Conservation (phyloP, 2,329 filamentous ascomycete genomes). For the Colletotrichum endophyticum region DNA sequence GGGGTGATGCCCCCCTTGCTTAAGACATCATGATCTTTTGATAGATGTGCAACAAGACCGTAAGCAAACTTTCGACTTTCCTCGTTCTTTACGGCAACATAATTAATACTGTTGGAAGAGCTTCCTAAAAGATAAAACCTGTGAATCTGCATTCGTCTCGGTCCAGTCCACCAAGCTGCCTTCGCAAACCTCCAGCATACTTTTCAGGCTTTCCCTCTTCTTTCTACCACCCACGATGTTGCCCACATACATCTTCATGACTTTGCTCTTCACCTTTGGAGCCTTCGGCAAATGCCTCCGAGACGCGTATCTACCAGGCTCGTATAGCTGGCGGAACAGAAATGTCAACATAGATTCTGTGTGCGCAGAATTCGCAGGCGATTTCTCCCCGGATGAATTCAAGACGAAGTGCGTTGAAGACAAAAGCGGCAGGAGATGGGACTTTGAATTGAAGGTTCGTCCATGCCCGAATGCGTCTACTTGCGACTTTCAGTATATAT, state of each 20-base stretch:
- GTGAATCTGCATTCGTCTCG: rapidly evolving
- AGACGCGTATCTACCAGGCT: neutral
- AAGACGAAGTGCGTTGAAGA: neutral
- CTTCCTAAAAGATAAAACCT: rapidly evolving
- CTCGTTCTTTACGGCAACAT: rapidly evolving
- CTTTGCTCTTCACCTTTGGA: neutral
- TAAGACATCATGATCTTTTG: no score
- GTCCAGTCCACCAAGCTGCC: rapidly evolving
- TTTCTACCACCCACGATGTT: rapidly evolving
- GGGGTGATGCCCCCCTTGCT: no score
- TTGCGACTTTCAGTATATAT: neutral
- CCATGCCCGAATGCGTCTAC: neutral
- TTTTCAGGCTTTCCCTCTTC: rapidly evolving
- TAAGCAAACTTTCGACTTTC: no score
- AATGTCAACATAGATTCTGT: neutral
- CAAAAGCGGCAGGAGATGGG: neutral
- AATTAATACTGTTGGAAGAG: rapidly evolving
- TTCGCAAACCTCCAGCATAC: rapidly evolving
- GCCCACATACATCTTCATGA: rapidly evolving
- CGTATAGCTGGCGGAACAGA: neutral
- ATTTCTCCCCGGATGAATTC: neutral
- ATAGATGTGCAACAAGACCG: no score
- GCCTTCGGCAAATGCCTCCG: rapidly evolving
- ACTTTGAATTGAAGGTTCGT: neutral
- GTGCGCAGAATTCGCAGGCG: neutral